These are phyloP conservation scores for Leucoagaricus sp. DNA, from an alignment of 1,284 basidiomycete genomes.

Conservation along the genomic window DNA sequence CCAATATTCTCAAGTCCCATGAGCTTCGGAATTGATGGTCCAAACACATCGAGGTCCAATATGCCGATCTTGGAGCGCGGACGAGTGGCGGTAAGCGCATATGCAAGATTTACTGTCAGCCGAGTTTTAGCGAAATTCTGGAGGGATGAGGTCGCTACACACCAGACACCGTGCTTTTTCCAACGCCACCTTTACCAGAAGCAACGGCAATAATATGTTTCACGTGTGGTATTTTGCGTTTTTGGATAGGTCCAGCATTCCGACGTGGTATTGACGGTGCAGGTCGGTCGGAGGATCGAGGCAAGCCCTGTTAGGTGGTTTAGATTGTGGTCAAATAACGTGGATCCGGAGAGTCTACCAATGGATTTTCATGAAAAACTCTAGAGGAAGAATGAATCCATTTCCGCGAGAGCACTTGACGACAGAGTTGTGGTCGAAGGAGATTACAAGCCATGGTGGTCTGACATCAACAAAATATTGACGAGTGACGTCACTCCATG, in stretches of 20 bases:
- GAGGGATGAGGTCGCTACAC: conserved; percentile 18
- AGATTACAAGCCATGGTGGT: conserved; percentile 4
- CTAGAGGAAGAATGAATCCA: not conserved
- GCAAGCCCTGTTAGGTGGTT: conserved; percentile 43
- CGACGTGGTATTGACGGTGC: conserved; percentile 66
- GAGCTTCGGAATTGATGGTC: conserved; percentile 93
- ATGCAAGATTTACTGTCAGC: conserved; percentile 77
- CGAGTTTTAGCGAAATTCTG: no score
- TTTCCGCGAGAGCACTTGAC: not conserved
- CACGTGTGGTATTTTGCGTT: conserved; percentile 66
- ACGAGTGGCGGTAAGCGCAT: conserved; percentile 58
- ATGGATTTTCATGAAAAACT: conserved; percentile 36
- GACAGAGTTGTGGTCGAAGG: conserved; percentile 1
- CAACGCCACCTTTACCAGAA: conserved; percentile 96
- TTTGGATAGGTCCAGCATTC: conserved; percentile 48
- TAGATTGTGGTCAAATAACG: not conserved
- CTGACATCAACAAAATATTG: not conserved
- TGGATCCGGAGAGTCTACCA: conserved; percentile 21
- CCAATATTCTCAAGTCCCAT: conserved; percentile 86
- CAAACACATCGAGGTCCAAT: conserved; percentile 95
- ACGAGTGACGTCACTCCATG: no score
- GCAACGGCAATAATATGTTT: conserved; percentile 83
- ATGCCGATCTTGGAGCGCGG: conserved; percentile 74
- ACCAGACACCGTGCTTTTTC: conserved; percentile 95
- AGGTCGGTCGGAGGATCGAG: conserved; percentile 34